Base-by-base conservation (phyloP, 164 flowering plant genomes). In the Kingdonia uniflora region DNA sequence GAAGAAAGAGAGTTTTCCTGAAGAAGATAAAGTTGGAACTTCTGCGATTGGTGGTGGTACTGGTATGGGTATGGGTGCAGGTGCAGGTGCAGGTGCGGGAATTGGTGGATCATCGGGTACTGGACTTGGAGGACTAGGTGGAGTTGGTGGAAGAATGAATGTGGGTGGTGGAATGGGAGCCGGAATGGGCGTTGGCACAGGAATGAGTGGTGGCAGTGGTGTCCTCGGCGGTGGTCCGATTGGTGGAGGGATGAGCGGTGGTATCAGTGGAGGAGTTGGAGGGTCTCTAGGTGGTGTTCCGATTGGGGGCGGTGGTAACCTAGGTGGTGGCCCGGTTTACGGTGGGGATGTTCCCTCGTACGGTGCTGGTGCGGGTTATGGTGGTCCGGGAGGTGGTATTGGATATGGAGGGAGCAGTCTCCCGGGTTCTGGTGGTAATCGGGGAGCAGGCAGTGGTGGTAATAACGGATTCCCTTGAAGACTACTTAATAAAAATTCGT, bases 211-310 rank as follows among this genome's bases (percentile, higher is more conserved):
- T 41, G 11, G 44, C 26, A 39, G 35, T 3, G 35, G 35, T 29
- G 6, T 29, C 35, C 35, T 29, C 35, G 35, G 35, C 4, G 35
- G 35, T 3, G 8, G 8, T 8, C 35, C 35, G 8, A 4, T 33
- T 2, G 40, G 41, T 35, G 54, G 54, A 16, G 54, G 42, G 15
- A 29, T 51, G 12, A 39, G 54, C 11, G 54, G 41, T 29, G 54
- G 54, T 2, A 24, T 40, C 2, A 50, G 59, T 22, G 54, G 39
- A 13, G 17, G 58, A 6, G 44, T 20, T 12, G 59, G 66, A n/a
- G 60, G 35, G 8, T 29, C 35, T 29, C 4, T 29, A 3, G 35
- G 59, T 1, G 52, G 45, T 2, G 20, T 8, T 29, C 35, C 35
- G 35, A 29, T 29, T 29, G 35, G 5, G 1, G 49, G 49, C 2